These are phyloP conservation scores for Limnomonas spitsbergensis DNA, from an alignment of 139 green algal genomes.

Conservation along the genomic window DNA sequence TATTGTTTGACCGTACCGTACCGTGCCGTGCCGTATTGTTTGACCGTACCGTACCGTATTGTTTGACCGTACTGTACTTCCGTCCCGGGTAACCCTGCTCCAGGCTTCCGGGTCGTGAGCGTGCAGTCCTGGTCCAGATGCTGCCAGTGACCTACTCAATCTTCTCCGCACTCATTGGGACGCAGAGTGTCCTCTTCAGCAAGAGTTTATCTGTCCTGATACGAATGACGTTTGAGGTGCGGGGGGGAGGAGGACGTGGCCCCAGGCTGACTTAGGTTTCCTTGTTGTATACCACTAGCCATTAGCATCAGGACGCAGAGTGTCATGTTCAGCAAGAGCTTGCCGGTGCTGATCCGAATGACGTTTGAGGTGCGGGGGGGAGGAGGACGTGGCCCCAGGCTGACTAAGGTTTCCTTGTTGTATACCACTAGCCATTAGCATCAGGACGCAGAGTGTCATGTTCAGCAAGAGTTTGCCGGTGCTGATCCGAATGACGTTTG, in stretches of 20 bases:
- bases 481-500: too few relatives aligned
- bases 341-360: constrained; percentile 71
- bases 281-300: too few relatives aligned
- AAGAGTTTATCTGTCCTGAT: constrained; percentile 82
- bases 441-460: too few relatives aligned
- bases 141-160: constrained; percentile 63
- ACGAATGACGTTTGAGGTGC: constrained; percentile 5
- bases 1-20: too few relatives aligned
- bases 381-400: constrained; percentile 29
- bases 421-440: too few relatives aligned
- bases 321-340: constrained; percentile 81
- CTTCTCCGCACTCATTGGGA: constrained; percentile 76
- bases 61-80: too few relatives aligned
- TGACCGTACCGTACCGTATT: too few relatives aligned
- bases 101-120: background rate
- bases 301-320: constrained; percentile 77
- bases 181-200: constrained; percentile 78
- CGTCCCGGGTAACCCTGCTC: too few relatives aligned
- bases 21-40: too few relatives aligned
- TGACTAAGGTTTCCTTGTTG: constrained; percentile 70
- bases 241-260: background rate
- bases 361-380: background rate
- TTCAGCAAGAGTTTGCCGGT: too few relatives aligned
- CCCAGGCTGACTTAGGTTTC: constrained; percentile 69
- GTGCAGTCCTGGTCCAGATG: background rate